Percentiles rank a stretch among this genome's conserved stretches.
Evolutionary conservation across 2,329 filamentous ascomycete species (phyloP).

Genomic region (Cladosporium halotolerans): DNA sequence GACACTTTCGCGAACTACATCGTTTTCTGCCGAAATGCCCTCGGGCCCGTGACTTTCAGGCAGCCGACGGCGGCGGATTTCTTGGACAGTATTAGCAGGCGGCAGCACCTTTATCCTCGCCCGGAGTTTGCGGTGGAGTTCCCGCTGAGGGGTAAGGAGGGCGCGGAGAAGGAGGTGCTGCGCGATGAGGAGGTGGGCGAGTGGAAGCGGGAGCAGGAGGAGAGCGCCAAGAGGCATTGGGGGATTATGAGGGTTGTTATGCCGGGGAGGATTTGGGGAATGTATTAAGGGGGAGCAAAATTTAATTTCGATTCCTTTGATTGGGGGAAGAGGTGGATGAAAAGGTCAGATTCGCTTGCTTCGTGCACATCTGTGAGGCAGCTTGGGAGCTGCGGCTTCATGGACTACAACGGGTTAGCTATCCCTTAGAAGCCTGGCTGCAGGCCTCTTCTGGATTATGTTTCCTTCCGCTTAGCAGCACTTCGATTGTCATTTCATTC

Average conservation of each 20-base stretch:
- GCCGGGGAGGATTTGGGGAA: conserved; percentile 74
- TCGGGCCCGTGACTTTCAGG: conserved; percentile 53
- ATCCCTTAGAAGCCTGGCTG: too few species aligned
- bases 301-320: too few species aligned
- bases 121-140: conserved; percentile 56
- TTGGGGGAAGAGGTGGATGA: too few species aligned
- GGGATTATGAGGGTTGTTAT: conserved; percentile 80
- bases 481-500: too few species aligned
- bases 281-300: conserved; percentile 53
- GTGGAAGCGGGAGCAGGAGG: conserved; percentile 65
- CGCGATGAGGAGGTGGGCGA: conserved; percentile 57
- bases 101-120: conserved; percentile 64
- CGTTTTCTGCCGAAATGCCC: conserved; percentile 76
- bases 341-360: too few species aligned
- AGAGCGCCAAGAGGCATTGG: conserved; percentile 83
- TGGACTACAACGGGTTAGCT: too few species aligned
- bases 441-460: too few species aligned
- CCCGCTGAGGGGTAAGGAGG: conserved; percentile 26
- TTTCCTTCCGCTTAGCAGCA: too few species aligned
- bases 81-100: conserved; percentile 63
- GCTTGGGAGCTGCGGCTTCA: too few species aligned
- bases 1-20: conserved; percentile 81
- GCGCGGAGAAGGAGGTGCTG: conserved; percentile 48
- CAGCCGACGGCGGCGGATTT: conserved; percentile 58
- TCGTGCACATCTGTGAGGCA: too few species aligned